Evolutionary conservation across 305 asterid species (phyloP).

Genomic region (Rubia tinctorum): DNA sequence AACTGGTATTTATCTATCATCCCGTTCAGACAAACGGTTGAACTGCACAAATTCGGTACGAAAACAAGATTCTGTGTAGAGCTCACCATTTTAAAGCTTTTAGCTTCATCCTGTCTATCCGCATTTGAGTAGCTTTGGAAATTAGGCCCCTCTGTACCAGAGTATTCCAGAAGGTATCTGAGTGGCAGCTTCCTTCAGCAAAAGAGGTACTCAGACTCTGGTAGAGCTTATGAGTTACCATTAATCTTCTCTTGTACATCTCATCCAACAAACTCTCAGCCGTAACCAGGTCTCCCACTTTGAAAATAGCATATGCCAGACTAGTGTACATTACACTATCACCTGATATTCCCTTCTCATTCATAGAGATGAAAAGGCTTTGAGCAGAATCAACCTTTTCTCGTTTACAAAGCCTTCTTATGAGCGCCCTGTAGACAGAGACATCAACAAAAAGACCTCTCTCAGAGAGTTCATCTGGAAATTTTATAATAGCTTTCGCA

Average conservation of each 20-base stretch:
- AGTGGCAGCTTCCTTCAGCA: conserved; percentile 30
- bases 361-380: conserved; percentile 50
- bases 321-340: conserved; percentile 51
- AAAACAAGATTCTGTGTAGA: background rate
- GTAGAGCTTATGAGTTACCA: conserved; percentile 59
- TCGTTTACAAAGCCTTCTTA: conserved; percentile 64
- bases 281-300: conserved; percentile 42
- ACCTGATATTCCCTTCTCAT: conserved; percentile 53
- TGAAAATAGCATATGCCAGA: conserved; percentile 61
- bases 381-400: conserved; percentile 60
- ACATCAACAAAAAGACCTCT: conserved; percentile 62
- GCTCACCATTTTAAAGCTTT: background rate
- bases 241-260: conserved; percentile 67
- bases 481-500: conserved; percentile 42
- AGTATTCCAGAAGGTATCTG: conserved; percentile 56
- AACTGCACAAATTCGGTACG: background rate
- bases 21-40: background rate
- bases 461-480: conserved; percentile 51
- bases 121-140: conserved; percentile 39
- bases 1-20: background rate
- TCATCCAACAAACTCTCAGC: conserved; percentile 54
- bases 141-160: conserved; percentile 57
- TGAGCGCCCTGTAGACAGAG: conserved; percentile 61
- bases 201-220: conserved; percentile 49
- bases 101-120: conserved; percentile 34